Evolutionary conservation across 306 rosid genomes (phyloP), one percentile per base, ranked within the genome.

Genomic region (Lablab purpureus): DNA sequence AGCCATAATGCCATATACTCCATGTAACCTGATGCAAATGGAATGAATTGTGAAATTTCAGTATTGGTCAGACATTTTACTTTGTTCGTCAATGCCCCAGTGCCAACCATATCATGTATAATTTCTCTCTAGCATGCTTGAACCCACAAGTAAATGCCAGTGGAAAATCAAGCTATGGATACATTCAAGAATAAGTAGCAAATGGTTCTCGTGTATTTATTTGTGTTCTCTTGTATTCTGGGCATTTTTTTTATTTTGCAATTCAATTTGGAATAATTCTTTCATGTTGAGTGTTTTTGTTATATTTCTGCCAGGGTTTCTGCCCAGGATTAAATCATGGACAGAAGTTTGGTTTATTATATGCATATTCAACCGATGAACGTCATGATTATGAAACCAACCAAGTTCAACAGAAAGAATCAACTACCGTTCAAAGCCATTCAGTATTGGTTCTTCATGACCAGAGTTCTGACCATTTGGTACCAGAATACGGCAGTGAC

Each of bases 261-360:
- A 25, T 76, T 67, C 23, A 15, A 71, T 41, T 15, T 27, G 32
- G 69, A 52, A 52, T 50, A 30, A 15, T 25, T 82, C 7, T 37
- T 64, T 71, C 11, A 17, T 27, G 28, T 71, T 27, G 50, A 66
- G 37, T 43, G 32, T 74, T 66, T 6, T 68, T 82, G 76, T 58
- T 76, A 69, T 84, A 55, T 51, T 56, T 77, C 51, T 84, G 80
- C 93, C 93, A 95, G 98, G 98, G 99, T 50, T 64, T 86, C 84
- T 95, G 98, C 89, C 97, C 92, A 27, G 97, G 96, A 81, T 87
- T 92, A 56, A 77, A 79, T 73, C 96, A 90, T 80, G 97, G 93
- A 25, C 94, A 92, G 80, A 92, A 87, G 85, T 90, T 75, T 69
- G 92, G 97, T 41, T 82, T 95, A 77, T 82, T 76, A 32, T 92